Evolutionary conservation across 345 rosid species (phyloP), one percentile per base, ranked within the genome.

Genomic region (Syzygium aromaticum): DNA sequence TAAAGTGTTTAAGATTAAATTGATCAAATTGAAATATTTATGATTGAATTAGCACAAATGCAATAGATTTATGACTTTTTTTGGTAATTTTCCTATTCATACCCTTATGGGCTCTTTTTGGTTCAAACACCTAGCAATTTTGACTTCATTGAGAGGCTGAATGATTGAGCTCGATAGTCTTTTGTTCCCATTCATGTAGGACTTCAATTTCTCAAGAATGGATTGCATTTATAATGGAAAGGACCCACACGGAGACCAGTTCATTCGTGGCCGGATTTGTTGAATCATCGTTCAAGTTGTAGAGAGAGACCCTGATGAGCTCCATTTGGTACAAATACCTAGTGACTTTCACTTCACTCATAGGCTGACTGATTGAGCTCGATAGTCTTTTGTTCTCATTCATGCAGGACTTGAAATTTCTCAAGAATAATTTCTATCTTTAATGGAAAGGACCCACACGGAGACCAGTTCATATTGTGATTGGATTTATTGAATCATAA

Each of bases 11-110:
- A 51, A 3, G 52, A 51, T 10, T 9, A 51, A 51, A 51, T 8
- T 8, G 13, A 10, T 11, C 11, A 2, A 51, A 51, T 51, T 51
- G 52, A 51, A 51, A 51, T 3, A 15, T 59, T 59, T 27, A 27
- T 4, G 3, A 25, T 0, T 4, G 3, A 25, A 0, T 59, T 59
- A 3, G 7, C 1, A 59, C 0, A 27, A 5, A 1, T 0, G 27
- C 30, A 59, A 11, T 1, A 59, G 1, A 0, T 25, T 59, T 57
- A 57, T 1, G 28, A 57, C 6, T 25, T 25, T 25, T 56, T 23
- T 56, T 0, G 5, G 0, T 54, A 22, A 4, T 54, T 56, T 56
- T 23, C 14, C 6, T 10, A 56, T 56, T 43, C 59, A 73, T 73
- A 19, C 82, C 82, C 82, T 73, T 19, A 11, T 19, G 82, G 30